Evolutionary conservation across 78 protist species (phyloP).

Genomic region (Dictyostelium intermedium): DNA sequence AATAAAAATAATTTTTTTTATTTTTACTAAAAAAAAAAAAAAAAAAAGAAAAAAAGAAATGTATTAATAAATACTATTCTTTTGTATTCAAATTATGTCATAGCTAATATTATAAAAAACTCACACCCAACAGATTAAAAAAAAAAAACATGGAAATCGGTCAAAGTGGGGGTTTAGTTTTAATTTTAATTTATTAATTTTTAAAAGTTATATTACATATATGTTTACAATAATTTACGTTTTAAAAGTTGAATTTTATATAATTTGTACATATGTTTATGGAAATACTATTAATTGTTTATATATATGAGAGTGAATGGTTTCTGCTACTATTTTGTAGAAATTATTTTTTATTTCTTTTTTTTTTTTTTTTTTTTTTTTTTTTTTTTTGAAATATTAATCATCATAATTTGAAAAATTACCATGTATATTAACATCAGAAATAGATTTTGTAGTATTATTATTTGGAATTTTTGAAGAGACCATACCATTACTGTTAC

Average conservation of each 20-base stretch:
- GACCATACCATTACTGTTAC: neutral
- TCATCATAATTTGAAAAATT: neutral
- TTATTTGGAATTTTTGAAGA: neutral
- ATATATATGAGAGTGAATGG: neutral
- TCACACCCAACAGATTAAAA: too few relatives aligned
- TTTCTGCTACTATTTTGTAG: neutral
- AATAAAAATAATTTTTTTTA: too few relatives aligned
- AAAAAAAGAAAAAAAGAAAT: too few relatives aligned
- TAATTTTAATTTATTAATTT: too few relatives aligned
- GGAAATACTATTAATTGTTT: neutral
- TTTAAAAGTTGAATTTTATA: neutral
- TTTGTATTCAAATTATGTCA: too few relatives aligned
- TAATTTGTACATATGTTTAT: neutral
- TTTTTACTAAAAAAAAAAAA: too few relatives aligned
- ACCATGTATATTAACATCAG: neutral
- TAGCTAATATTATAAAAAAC: too few relatives aligned
- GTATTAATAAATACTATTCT: too few relatives aligned
- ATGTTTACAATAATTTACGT: neutral
- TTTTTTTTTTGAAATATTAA: neutral
- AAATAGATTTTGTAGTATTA: neutral
- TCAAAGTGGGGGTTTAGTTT: too few relatives aligned
- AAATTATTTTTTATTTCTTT: neutral
- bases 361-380: neutral
- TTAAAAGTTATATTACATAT: too few relatives aligned
- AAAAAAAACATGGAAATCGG: too few relatives aligned